phyloP scores from a whole-genome alignment of 331 rosid genomes.

The Erythrophleum ivorense region DNA sequence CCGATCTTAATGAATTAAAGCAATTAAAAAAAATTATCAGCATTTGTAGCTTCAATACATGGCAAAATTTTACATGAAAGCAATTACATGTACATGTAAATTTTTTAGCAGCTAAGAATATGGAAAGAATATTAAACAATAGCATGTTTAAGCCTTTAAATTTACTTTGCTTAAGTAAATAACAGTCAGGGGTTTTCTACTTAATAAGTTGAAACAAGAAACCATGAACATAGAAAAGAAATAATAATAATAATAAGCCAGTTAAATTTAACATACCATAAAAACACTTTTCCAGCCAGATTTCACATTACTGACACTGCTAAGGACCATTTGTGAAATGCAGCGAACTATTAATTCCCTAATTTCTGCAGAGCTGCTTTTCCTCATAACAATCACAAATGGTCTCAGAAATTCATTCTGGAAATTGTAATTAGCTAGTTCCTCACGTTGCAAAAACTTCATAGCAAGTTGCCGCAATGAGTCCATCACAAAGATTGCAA shows the following conservation, averaged over 20 bases:
- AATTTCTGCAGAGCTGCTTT: conserved; percentile 89
- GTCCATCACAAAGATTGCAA: conserved; percentile 99
- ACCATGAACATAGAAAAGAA: conserved; percentile 11
- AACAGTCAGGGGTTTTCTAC: conserved; percentile 26
- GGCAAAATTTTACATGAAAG: conserved; percentile 6
- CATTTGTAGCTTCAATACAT: conserved; percentile 18
- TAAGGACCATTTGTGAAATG: conserved; percentile 99
- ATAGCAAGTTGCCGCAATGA: conserved; percentile 97
- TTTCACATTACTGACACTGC: conserved; percentile 94
- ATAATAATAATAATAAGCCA: background rate
- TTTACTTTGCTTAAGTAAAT: conserved; percentile 11
- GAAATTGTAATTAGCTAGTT: conserved; percentile 96
- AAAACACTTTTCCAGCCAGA: conserved; percentile 99
- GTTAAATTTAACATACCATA: conserved; percentile 63
- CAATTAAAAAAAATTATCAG: background rate
- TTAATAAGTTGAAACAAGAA: conserved; percentile 24
- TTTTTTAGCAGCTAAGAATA: background rate
- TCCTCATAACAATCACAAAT: conserved; percentile 94
- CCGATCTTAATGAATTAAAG: background rate
- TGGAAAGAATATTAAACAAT: conserved; percentile 25
- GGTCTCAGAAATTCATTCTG: conserved; percentile 99
- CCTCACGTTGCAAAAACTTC: conserved; percentile 99
- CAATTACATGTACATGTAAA: conserved; percentile 1
- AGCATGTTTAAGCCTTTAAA: conserved; percentile 11
- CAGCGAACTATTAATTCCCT: conserved; percentile 96